Evolutionary conservation across 768 basidiomycete species (phyloP).

Genomic region (Krasilnikovozyma curviuscula): DNA sequence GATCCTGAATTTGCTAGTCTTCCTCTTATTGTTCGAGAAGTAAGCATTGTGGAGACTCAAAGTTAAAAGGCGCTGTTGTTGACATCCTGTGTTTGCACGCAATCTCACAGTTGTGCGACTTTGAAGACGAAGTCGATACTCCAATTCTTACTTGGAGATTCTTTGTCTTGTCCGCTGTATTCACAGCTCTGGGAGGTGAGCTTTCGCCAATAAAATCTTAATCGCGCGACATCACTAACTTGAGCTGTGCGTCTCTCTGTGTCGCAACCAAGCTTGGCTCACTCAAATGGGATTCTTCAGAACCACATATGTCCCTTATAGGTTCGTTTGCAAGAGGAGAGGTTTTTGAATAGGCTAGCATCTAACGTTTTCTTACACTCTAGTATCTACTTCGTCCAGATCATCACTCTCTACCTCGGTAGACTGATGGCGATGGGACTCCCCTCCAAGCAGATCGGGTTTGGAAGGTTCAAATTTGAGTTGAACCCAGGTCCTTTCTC

Average conservation of each 20-base stretch:
- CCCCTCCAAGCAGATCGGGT: background rate
- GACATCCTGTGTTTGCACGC: too few species aligned
- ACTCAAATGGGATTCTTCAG: slow-evolving; percentile 7
- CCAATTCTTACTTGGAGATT: slow-evolving; percentile 2
- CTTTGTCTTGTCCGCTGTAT: background rate
- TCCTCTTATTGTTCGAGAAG: slow-evolving; percentile 1
- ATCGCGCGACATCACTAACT: too few species aligned
- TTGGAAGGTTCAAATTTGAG: background rate
- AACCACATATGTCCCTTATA: too few species aligned
- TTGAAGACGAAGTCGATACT: too few species aligned
- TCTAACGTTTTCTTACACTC: background rate
- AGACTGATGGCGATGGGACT: background rate
- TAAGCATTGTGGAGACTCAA: too few species aligned
- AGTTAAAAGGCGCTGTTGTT: too few species aligned
- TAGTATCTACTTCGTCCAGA: slow-evolving; percentile 3
- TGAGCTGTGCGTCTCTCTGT: too few species aligned
- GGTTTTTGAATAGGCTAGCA: too few species aligned
- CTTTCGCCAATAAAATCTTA: too few species aligned
- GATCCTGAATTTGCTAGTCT: background rate
- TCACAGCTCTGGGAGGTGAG: background rate
- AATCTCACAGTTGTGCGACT: too few species aligned
- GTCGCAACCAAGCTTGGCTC: too few species aligned
- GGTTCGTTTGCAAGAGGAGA: too few species aligned
- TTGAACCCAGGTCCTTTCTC: slow-evolving; percentile 1
- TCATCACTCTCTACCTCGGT: slow-evolving; percentile 1